phyloP scores from a whole-genome alignment of 1,284 basidiomycete species.

The Austroboletus novae-zelandiae region DNA sequence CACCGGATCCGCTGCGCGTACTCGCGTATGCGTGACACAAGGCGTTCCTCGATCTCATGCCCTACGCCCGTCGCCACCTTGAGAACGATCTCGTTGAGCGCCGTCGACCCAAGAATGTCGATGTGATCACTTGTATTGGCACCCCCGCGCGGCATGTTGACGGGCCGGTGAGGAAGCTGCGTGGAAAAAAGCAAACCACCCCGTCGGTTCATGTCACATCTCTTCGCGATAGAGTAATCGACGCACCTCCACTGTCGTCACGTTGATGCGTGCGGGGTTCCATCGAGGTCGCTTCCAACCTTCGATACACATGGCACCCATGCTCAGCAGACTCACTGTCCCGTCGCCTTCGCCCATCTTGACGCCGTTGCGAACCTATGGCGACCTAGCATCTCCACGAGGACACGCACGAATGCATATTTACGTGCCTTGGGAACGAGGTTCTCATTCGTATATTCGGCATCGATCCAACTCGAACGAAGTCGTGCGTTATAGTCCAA shows the following conservation, averaged over 20 bases:
- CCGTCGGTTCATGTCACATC: constrained; percentile 8
- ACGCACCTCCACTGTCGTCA: constrained; percentile 83
- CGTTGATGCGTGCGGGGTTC: constrained; percentile 89
- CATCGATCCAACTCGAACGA: constrained; percentile 80
- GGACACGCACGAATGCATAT: neutral
- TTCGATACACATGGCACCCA: constrained; percentile 94
- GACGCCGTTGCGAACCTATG: constrained; percentile 74
- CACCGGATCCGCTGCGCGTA: constrained; percentile 77
- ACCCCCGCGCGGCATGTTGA: constrained; percentile 83
- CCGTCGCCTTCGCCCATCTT: constrained; percentile 95
- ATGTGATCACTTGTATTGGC: constrained; percentile 91
- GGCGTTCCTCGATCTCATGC: constrained; percentile 68
- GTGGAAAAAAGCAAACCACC: neutral
- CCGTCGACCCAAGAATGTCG: constrained; percentile 88
- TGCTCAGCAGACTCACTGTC: constrained; percentile 85
- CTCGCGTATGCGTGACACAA: constrained; percentile 78
- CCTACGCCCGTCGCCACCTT: constrained; percentile 81
- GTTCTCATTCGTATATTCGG: constrained; percentile 69
- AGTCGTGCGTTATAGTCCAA: constrained; percentile 55
- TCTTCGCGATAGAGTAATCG: neutral
- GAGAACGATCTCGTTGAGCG: constrained; percentile 88
- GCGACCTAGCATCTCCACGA: neutral
- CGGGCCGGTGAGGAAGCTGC: constrained; percentile 84
- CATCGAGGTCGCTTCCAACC: constrained; percentile 91
- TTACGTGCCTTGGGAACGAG: constrained; percentile 54